Percentiles rank a stretch among this genome's conserved stretches.
These are phyloP conservation scores for Candida xiaguanensis DNA, from an alignment of 805 yeast genomes.

Conservation along the genomic window DNA sequence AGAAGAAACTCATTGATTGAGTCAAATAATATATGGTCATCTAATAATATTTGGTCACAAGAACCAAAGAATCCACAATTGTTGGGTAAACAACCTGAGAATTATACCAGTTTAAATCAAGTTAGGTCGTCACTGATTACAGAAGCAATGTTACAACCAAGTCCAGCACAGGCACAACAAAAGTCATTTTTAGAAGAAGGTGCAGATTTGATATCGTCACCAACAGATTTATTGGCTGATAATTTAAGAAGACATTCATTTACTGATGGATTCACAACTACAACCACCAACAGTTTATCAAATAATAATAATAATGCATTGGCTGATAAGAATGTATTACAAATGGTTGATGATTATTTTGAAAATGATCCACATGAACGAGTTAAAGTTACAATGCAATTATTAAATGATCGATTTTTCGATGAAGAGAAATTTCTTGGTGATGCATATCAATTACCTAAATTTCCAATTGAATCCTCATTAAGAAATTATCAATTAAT, in stretches of 20 bases:
- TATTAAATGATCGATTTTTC: conserved; percentile 24
- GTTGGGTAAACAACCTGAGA: conserved; percentile 4
- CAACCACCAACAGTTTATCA: conserved; percentile 1
- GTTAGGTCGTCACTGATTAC: conserved; percentile 9
- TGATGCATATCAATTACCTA: conserved; percentile 32
- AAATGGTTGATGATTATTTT: conserved; percentile 31
- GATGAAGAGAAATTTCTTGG: conserved; percentile 27
- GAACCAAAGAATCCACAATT: background rate
- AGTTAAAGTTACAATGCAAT: conserved; percentile 30
- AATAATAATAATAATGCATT: background rate
- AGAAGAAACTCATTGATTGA: conserved; percentile 5
- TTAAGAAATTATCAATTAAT: conserved; percentile 41
- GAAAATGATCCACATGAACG: conserved; percentile 35
- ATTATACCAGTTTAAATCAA: conserved; percentile 3
- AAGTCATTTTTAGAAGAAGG: background rate
- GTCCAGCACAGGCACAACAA: background rate
- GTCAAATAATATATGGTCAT: conserved; percentile 4
- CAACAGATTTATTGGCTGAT: conserved; percentile 6
- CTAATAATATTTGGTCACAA: conserved; percentile 7
- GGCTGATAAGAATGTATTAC: conserved; percentile 11
- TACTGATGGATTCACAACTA: conserved; percentile 8
- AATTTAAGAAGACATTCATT: conserved; percentile 12
- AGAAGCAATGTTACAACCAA: conserved; percentile 7
- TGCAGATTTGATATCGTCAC: conserved; percentile 1
- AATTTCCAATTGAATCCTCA: conserved; percentile 35